Conservation (phyloP, 202 grass and related monocot species). For the Schoenoplectus triqueter region DNA sequence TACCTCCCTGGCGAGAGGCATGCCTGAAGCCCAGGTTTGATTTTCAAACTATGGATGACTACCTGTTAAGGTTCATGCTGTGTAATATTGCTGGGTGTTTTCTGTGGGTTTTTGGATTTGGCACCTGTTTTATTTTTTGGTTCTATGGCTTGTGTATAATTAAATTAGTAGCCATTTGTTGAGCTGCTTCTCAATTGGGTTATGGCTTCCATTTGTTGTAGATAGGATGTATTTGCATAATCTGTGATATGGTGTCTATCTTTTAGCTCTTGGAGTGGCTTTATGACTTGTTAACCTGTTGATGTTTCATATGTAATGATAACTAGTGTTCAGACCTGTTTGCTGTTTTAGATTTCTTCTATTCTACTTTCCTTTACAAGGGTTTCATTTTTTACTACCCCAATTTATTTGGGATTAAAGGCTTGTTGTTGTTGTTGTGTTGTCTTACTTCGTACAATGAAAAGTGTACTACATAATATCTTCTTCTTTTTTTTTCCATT, state of each 20-base stretch:
- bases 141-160: slow-evolving; percentile 38
- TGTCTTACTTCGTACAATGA: neutral
- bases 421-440: too few species aligned
- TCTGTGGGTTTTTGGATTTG: slow-evolving; percentile 30
- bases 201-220: slow-evolving; percentile 35
- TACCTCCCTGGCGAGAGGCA: slow-evolving; percentile 55
- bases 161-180: slow-evolving; percentile 37
- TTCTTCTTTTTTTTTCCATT: neutral
- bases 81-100: slow-evolving; percentile 34
- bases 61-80: slow-evolving; percentile 25
- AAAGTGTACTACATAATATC: neutral
- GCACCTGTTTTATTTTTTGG: slow-evolving; percentile 22
- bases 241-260: slow-evolving; percentile 22
- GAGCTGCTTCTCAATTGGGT: slow-evolving; percentile 42
- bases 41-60: slow-evolving; percentile 2
- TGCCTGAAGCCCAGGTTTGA: slow-evolving; percentile 46
- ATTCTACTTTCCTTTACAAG: neutral
- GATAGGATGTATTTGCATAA: slow-evolving; percentile 36
- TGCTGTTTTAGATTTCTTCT: neutral
- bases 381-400: neutral
- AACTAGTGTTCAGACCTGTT: slow-evolving; percentile 20
- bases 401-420: too few species aligned
- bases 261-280: slow-evolving; percentile 12
- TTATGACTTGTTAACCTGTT: slow-evolving; percentile 33
- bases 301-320: slow-evolving; percentile 24